Base-by-base conservation (phyloP, 2,329 filamentous ascomycete species). In the Pleurostoma richardsiae region DNA sequence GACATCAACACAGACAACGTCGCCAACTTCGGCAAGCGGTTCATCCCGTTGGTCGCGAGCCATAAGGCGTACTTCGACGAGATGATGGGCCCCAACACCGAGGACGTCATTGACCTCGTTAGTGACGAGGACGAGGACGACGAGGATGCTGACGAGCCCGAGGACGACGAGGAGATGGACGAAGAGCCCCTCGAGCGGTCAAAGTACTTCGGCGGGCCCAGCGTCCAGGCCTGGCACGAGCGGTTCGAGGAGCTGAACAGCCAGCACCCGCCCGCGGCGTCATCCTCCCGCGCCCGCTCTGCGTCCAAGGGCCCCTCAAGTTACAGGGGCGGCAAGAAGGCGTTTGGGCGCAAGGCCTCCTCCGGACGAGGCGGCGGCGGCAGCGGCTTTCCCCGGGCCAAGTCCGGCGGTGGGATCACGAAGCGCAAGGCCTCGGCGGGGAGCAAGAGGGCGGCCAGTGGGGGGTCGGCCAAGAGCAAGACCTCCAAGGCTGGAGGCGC, bases 1-100 rank as follows among this genome's bases (percentile, higher is more conserved):
- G 79, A 76, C 7, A 84, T 91, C 48, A 76, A 85, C 45, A 52
- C 61, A 2, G 78, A 82, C 29, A 85, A 82, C 58, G 83, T 90
- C 28, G 60, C 72, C 40, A 69, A 71, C 3, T 82, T 83, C 58
- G 87, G 87, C 6, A 67, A 65, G 31, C 73, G 70, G 45, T 81
- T 92, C 51, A 60, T 87, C 36, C 69, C 73, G 1, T 62, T 90
- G 4, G 68, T 90, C 41, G 67, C 69, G 44, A 64, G 67, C 10
- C 74, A 71, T 52, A 64, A 74, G 30, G 49, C 56, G 0, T 65
- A 68, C 38, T 83, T 80, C 54, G 62, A 64, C 30, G 70, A 76
- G 41, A 77, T 80, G 56, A 76, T 76, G 68, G 67, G 66, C n/a
- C 53, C 52, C 5, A 43, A 27, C 33, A 49, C 43, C 30, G 47